Percentiles rank a stretch among this genome's conserved stretches.
These are phyloP conservation scores for cucumber (Cucumis sativus) DNA, from an alignment of 306 rosid species.

Conservation along the genomic window DNA sequence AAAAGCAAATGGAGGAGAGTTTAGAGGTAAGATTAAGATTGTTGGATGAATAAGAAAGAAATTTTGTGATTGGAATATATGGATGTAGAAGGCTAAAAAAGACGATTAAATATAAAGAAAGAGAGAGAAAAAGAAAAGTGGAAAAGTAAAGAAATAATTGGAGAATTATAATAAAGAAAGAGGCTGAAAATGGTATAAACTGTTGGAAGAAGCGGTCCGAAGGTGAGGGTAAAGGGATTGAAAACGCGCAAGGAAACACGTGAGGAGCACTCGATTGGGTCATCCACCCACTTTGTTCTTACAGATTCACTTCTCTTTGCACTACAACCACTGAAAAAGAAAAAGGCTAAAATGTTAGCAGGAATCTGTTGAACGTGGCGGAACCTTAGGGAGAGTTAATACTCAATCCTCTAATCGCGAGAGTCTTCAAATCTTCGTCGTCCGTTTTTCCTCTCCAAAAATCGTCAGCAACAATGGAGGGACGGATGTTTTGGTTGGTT, in stretches of 20 bases:
- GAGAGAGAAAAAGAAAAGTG: not conserved
- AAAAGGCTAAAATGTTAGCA: constrained; percentile 6
- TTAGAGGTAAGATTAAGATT: too few relatives aligned
- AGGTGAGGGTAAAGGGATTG: not conserved
- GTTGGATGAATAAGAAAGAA: too few relatives aligned
- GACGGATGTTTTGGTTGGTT: constrained; percentile 47
- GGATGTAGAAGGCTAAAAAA: too few relatives aligned
- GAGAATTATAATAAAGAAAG: not conserved
- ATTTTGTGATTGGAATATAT: too few relatives aligned
- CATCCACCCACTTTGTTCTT: constrained; percentile 13
- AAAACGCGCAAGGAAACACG: not conserved
- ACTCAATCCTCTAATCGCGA: not conserved
- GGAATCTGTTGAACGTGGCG: constrained; percentile 4
- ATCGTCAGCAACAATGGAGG: constrained; percentile 30
- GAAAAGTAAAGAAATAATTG: not conserved
- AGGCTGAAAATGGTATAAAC: not conserved
- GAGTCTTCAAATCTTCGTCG: constrained; percentile 1
- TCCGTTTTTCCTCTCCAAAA: constrained; percentile 14
- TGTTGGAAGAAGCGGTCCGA: constrained; percentile 7
- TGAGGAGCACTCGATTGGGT: not conserved
- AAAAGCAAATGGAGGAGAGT: too few relatives aligned
- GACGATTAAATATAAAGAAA: too few relatives aligned
- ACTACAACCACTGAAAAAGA: constrained; percentile 3
- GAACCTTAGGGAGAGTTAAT: constrained; percentile 12
- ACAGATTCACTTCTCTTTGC: not conserved